Percentiles rank a stretch among this genome's conserved stretches.
Conservation (phyloP, 257 asterid genomes). For the Solanum commersonii region DNA sequence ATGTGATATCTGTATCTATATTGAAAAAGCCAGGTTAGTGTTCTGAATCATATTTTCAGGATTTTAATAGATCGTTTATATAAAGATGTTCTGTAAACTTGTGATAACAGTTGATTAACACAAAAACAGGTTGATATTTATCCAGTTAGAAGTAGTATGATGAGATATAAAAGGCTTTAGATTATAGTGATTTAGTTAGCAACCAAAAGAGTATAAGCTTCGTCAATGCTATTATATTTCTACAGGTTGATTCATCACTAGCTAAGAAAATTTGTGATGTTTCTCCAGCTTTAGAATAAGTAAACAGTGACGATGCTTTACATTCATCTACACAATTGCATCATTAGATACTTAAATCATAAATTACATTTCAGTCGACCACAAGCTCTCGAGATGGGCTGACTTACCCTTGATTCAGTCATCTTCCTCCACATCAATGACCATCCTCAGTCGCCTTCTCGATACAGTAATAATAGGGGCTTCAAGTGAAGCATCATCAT, state of each 20-base stretch:
- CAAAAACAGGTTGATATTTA: not conserved
- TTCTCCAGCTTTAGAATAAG: not conserved
- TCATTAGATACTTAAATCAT: not conserved
- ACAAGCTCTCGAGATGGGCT: not conserved
- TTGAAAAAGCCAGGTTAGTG: not conserved
- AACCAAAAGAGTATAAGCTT: not conserved
- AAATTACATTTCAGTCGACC: not conserved
- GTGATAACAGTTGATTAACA: not conserved
- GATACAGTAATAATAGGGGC: constrained; percentile 16
- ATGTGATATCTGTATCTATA: not conserved
- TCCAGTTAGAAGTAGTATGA: not conserved
- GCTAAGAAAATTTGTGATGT: not conserved
- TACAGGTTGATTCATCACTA: not conserved
- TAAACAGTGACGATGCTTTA: not conserved
- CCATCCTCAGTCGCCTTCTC: constrained; percentile 71
- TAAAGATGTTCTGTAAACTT: not conserved
- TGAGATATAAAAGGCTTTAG: not conserved
- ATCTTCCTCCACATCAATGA: constrained; percentile 69
- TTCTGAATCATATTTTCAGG: not conserved
- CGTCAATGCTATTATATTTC: not conserved
- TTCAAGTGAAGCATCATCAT: constrained; percentile 11
- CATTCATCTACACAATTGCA: not conserved
- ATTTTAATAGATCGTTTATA: not conserved
- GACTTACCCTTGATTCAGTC: constrained; percentile 18
- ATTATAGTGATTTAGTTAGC: not conserved